Evolutionary conservation across 331 rosid species (phyloP), one percentile per base, ranked within the genome.

Genomic region (Malus hybrid): DNA sequence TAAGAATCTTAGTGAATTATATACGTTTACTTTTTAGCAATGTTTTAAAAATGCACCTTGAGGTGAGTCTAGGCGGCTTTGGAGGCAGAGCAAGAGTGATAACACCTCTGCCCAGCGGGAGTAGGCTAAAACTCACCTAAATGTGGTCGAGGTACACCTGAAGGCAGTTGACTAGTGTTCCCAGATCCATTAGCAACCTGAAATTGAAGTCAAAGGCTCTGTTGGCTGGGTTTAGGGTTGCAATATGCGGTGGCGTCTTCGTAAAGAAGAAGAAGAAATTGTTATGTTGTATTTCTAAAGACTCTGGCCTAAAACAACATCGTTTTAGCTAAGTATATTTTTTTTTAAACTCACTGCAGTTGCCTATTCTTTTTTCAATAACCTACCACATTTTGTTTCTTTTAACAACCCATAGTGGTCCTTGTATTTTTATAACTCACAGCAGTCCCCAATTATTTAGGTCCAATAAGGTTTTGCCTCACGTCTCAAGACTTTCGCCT

Each of bases 61-160:
- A 50, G 1, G 1, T 1, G 4, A 0, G n/a, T 18, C 9, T 1
- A 50, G n/a, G 4, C 0, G 4, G n/a, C 56, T 50, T 50, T 50
- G n/a, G 56, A 50, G 56, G 56, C 7, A 6, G n/a, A 7, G 1
- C 7, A 3, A 3, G 19, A 48, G 19, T 48, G 55, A 48, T 14
- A 48, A 48, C 19, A 16, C 55, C 3, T 48, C 19, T 48, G 55
- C 55, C 55, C 3, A 48, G 3, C 5, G 19, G 55, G 0, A 14
- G 55, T 48, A 48, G 55, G 55, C n/a, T 0, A 50, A 50, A 50
- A 50, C 55, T 50, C n/a, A 50, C 8, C 55, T 50, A 50, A 7
- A 50, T 6, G 3, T 50, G n/a, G 55, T 50, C 3, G 3, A 50
- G 18, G n/a, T 16, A 50, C 1, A 0, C n/a, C n/a, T 15, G 1